Percentiles rank a stretch among this genome's conserved stretches.
phyloP scores from a whole-genome alignment of 352 stramenopile genomes.

The Pythium aphanidermatum region DNA sequence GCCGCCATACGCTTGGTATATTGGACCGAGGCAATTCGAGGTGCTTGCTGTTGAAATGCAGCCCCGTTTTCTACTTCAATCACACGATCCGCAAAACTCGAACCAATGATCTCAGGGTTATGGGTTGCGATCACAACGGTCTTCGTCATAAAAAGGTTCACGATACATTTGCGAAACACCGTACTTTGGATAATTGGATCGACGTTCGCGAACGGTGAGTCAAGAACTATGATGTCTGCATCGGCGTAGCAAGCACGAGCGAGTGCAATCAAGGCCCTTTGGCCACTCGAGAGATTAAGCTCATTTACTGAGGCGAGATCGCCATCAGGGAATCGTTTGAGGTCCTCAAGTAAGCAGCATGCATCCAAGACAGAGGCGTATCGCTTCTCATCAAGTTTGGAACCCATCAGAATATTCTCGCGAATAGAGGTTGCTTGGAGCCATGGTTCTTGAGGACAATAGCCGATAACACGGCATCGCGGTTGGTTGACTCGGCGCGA shows the following conservation, averaged over 20 bases:
- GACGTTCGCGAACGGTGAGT: slow-evolving; percentile 23
- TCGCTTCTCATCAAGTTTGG: slow-evolving; percentile 45
- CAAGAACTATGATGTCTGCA: slow-evolving; percentile 24
- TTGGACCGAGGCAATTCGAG: neutral
- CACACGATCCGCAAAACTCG: slow-evolving; percentile 20
- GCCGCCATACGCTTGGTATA: no score
- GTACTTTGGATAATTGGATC: slow-evolving; percentile 81
- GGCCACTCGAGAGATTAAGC: slow-evolving; percentile 27
- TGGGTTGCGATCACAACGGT: slow-evolving; percentile 89
- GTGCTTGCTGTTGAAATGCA: neutral
- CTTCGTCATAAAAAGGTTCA: slow-evolving; percentile 21
- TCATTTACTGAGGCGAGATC: slow-evolving; percentile 25
- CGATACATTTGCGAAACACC: slow-evolving; percentile 54
- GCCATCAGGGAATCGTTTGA: slow-evolving; percentile 19
- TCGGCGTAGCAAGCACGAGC: slow-evolving; percentile 28
- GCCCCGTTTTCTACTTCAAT: slow-evolving; percentile 18
- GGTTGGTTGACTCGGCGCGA: no score
- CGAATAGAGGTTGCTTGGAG: slow-evolving; percentile 95
- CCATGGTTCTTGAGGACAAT: slow-evolving; percentile 91
- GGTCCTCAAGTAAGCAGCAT: slow-evolving; percentile 31
- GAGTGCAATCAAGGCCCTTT: slow-evolving; percentile 24
- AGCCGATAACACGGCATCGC: no score
- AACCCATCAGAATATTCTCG: slow-evolving; percentile 97
- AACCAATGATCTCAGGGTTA: slow-evolving; percentile 52
- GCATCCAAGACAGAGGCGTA: slow-evolving; percentile 66